Conservation (phyloP, 1,284 basidiomycete genomes). For the Stygiomarasmius scandens region DNA sequence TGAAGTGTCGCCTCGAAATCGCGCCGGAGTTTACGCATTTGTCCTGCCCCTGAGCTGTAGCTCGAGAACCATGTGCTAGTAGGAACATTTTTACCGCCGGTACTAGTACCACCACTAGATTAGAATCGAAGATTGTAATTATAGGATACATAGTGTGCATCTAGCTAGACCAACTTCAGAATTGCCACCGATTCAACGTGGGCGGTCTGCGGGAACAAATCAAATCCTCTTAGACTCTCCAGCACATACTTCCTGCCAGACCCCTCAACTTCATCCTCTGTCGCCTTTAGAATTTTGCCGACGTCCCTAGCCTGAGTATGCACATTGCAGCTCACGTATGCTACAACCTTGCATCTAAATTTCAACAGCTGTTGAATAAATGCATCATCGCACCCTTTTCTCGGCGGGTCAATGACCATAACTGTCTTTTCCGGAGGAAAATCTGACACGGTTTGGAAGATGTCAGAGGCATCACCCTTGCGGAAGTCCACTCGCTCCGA, state of each 20-base stretch:
- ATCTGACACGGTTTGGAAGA: slow-evolving; percentile 64
- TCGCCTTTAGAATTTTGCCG: slow-evolving; percentile 64
- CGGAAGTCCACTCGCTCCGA: slow-evolving; percentile 56
- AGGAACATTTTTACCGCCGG: too few species aligned
- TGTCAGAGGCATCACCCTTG: slow-evolving; percentile 70
- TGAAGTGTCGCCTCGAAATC: too few species aligned
- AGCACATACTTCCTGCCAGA: slow-evolving; percentile 61
- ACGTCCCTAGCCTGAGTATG: slow-evolving; percentile 86
- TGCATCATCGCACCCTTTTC: slow-evolving; percentile 86
- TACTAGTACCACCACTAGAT: too few species aligned
- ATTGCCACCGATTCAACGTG: slow-evolving; percentile 86
- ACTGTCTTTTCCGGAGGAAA: slow-evolving; percentile 75
- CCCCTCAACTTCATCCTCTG: slow-evolving; percentile 40
- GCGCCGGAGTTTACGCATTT: too few species aligned
- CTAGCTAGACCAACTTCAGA: slow-evolving; percentile 38
- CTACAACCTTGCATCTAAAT: slow-evolving; percentile 73
- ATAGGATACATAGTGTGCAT: background rate
- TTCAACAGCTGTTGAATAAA: slow-evolving; percentile 81
- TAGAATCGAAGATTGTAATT: too few species aligned
- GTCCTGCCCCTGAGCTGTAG: too few species aligned
- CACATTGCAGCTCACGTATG: slow-evolving; percentile 95
- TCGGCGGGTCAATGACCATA: slow-evolving; percentile 84
- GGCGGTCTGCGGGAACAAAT: slow-evolving; percentile 93
- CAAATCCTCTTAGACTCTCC: slow-evolving; percentile 84
- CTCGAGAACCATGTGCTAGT: too few species aligned